Evolutionary conservation across 805 yeast species (phyloP).

Genomic region (Yarrowia sp.): DNA sequence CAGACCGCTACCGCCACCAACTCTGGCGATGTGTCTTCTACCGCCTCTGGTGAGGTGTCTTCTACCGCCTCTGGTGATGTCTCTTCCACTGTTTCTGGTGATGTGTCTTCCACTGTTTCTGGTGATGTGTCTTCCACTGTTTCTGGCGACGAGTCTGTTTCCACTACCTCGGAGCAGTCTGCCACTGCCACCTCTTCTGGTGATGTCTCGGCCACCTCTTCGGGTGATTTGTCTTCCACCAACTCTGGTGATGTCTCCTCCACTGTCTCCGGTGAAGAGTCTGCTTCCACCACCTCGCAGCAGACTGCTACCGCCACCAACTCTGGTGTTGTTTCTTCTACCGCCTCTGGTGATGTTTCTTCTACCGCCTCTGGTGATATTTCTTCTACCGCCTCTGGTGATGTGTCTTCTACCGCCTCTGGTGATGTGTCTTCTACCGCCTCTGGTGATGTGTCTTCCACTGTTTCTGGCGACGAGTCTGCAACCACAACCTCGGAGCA

Average conservation of each 20-base stretch:
- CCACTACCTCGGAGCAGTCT: no score
- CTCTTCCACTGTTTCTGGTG: not conserved
- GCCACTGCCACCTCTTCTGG: no score
- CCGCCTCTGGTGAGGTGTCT: not conserved
- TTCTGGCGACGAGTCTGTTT: not conserved
- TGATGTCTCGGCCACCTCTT: no score
- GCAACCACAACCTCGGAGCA: not conserved
- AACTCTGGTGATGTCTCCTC: no score
- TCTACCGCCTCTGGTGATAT: no score
- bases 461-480: not conserved
- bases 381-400: not conserved
- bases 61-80: not conserved
- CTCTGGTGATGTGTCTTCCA: slow-evolving; percentile 1
- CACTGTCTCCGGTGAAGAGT: no score
- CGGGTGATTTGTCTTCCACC: no score
- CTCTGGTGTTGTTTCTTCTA: no score
- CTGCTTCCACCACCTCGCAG: no score
- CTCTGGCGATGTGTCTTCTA: not conserved
- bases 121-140: not conserved
- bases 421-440: not conserved
- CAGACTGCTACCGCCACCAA: no score
- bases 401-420: not conserved
- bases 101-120: not conserved
- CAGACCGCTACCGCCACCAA: not conserved
- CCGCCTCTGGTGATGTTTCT: no score